Evolutionary conservation across 805 yeast species (phyloP).

Genomic region (Blastobotrys muscicola): DNA sequence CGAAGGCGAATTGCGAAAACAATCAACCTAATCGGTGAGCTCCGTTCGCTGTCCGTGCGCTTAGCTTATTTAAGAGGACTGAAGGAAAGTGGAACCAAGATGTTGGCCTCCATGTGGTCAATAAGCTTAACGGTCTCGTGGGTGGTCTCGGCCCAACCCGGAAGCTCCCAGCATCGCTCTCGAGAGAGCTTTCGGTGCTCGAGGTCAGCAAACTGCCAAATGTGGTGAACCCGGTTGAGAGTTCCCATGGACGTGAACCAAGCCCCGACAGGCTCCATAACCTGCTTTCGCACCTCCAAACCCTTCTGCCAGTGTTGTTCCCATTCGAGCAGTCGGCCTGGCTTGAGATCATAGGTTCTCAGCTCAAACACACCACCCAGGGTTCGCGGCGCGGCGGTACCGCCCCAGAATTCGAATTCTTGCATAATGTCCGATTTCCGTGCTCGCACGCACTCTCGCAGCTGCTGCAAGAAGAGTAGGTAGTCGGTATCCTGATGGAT

Average conservation of each 20-base stretch:
- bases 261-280: slow-evolving; percentile 40
- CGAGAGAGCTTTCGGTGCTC: slow-evolving; percentile 34
- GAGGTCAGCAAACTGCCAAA: slow-evolving; percentile 37
- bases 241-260: slow-evolving; percentile 35
- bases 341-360: slow-evolving; percentile 30
- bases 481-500: slow-evolving; percentile 26
- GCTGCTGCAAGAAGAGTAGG: slow-evolving; percentile 21
- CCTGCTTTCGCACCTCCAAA: slow-evolving; percentile 34
- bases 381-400: slow-evolving; percentile 33
- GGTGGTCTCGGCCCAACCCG: slow-evolving; percentile 38
- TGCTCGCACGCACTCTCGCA: slow-evolving; percentile 27
- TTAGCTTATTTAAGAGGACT: slow-evolving; percentile 26
- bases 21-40: no score
- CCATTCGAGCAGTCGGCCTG: slow-evolving; percentile 36
- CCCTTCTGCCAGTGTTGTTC: slow-evolving; percentile 35
- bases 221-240: slow-evolving; percentile 33
- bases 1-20: no score
- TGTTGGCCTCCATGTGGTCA: slow-evolving; percentile 29
- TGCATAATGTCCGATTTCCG: slow-evolving; percentile 31
- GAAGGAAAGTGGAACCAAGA: slow-evolving; percentile 32
- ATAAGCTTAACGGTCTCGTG: slow-evolving; percentile 34
- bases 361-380: slow-evolving; percentile 36
- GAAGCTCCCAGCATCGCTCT: slow-evolving; percentile 35
- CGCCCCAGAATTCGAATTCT: slow-evolving; percentile 38
- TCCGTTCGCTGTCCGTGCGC: no score